A percentile compares a stretch with the other conserved stretches of the same genome.
Conservation (phyloP, 306 rosid species). For the Cicer chorassanicum region DNA sequence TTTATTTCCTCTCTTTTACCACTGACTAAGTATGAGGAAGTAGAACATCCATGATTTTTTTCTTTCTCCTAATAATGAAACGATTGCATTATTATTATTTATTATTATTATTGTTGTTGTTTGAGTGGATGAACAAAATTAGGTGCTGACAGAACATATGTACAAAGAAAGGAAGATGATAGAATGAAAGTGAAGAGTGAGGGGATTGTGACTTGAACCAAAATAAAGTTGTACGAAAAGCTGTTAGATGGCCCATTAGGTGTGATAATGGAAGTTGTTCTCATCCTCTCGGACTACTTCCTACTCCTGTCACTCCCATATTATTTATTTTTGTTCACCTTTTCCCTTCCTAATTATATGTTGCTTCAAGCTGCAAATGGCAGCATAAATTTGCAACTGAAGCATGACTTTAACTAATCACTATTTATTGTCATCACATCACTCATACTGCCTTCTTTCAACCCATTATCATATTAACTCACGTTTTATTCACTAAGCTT, state of each 20-base stretch:
- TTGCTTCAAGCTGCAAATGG: slow-evolving; percentile 58
- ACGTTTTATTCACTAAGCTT: neutral
- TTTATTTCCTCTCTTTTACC: too few relatives aligned
- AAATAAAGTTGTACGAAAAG: slow-evolving; percentile 30
- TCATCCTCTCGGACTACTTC: slow-evolving; percentile 58
- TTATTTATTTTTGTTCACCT: slow-evolving; percentile 50
- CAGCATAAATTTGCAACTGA: slow-evolving; percentile 55
- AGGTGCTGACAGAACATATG: slow-evolving; percentile 40
- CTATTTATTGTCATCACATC: slow-evolving; percentile 33
- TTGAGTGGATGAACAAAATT: slow-evolving; percentile 24
- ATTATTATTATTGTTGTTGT: neutral
- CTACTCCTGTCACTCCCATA: slow-evolving; percentile 50
- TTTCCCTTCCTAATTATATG: slow-evolving; percentile 46
- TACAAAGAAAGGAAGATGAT: slow-evolving; percentile 36
- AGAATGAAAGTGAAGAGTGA: slow-evolving; percentile 35
- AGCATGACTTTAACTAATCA: slow-evolving; percentile 55
- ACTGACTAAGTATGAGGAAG: too few relatives aligned
- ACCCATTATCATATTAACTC: neutral
- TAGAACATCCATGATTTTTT: too few relatives aligned
- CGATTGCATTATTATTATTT: too few relatives aligned
- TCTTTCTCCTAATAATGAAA: too few relatives aligned
- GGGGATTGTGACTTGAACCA: slow-evolving; percentile 37
- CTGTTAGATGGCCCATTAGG: slow-evolving; percentile 50
- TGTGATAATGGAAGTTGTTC: slow-evolving; percentile 63
- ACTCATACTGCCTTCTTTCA: slow-evolving; percentile 31